A percentile compares a stretch with the other conserved stretches of the same genome.
These are phyloP conservation scores for Penicillium sp. DNA, from an alignment of 2,329 filamentous ascomycete genomes.

Conservation along the genomic window DNA sequence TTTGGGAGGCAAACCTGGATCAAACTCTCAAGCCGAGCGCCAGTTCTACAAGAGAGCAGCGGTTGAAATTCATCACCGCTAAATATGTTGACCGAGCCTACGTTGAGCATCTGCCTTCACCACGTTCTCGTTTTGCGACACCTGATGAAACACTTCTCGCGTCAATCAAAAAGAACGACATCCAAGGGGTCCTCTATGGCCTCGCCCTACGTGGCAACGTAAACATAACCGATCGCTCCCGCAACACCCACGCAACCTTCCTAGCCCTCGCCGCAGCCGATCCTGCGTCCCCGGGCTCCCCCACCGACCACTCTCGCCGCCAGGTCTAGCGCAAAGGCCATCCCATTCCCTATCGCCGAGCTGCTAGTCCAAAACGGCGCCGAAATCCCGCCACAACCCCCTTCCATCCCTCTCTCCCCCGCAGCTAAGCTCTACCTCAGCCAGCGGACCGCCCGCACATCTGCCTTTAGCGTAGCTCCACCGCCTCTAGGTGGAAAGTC, in stretches of 20 bases:
- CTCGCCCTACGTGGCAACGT: constrained; percentile 83
- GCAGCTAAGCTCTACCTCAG: constrained; percentile 83
- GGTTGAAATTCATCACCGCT: constrained; percentile 88
- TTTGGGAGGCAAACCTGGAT: constrained; percentile 89
- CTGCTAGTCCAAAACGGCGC: constrained; percentile 91
- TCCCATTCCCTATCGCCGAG: constrained; percentile 85
- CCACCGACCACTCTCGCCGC: constrained; percentile 37
- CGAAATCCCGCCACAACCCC: constrained; percentile 71
- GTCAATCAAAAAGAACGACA: constrained; percentile 93
- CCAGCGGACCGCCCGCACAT: constrained; percentile 56
- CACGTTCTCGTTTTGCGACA: constrained; percentile 71
- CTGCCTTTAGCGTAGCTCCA: constrained; percentile 33
- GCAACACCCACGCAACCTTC: constrained; percentile 85
- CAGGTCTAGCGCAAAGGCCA: constrained; percentile 39
- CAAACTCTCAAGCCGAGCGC: constrained; percentile 68
- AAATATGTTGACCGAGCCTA: constrained; percentile 88
- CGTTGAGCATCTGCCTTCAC: constrained; percentile 70
- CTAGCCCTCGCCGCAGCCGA: constrained; percentile 90
- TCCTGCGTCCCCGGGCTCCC: constrained; percentile 67
- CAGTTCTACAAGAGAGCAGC: constrained; percentile 80
- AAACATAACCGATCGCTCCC: constrained; percentile 79
- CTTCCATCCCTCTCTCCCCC: constrained; percentile 78
- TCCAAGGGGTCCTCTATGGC: constrained; percentile 88
- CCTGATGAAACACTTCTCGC: constrained; percentile 86
- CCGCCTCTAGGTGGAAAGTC: constrained; percentile 42